A percentile compares a stretch with the other conserved stretches of the same genome.
Conservation (phyloP, 148 eudicot species). For the Rhododendron vialii region DNA sequence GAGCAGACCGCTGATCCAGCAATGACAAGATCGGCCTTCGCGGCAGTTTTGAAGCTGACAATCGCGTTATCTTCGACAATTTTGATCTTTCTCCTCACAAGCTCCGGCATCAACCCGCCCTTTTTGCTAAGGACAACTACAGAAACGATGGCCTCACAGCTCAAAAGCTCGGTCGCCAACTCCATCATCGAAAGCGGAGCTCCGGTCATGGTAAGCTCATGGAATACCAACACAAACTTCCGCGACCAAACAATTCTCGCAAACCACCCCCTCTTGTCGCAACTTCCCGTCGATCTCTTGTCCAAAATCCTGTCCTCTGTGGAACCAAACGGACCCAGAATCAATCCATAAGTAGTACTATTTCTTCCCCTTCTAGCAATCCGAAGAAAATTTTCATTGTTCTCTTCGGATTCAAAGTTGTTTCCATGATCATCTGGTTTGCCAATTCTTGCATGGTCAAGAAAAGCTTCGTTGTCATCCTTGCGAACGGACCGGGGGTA, state of each 20-base stretch:
- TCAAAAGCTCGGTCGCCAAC: slow-evolving; percentile 82
- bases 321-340: slow-evolving; percentile 90
- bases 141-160: slow-evolving; percentile 92
- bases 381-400: background rate
- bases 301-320: slow-evolving; percentile 73
- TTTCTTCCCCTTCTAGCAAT: slow-evolving; percentile 19
- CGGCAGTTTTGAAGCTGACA: slow-evolving; percentile 82
- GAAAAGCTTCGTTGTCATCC: slow-evolving; percentile 55
- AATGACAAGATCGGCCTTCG: slow-evolving; percentile 89
- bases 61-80: slow-evolving; percentile 72
- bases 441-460: slow-evolving; percentile 23
- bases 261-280: slow-evolving; percentile 84
- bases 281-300: slow-evolving; percentile 83
- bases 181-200: slow-evolving; percentile 99
- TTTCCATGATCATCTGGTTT: slow-evolving; percentile 3
- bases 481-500: slow-evolving; percentile 78
- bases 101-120: slow-evolving; percentile 90
- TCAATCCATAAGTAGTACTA: slow-evolving; percentile 61
- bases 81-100: slow-evolving; percentile 71
- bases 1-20: slow-evolving; percentile 97
- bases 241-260: slow-evolving; percentile 89
- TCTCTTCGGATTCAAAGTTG: slow-evolving; percentile 17
- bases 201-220: slow-evolving; percentile 95
- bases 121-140: slow-evolving; percentile 74
- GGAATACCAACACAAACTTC: slow-evolving; percentile 79